Conservation (phyloP, 2,329 filamentous ascomycete genomes). For the Aspergillus sp. region DNA sequence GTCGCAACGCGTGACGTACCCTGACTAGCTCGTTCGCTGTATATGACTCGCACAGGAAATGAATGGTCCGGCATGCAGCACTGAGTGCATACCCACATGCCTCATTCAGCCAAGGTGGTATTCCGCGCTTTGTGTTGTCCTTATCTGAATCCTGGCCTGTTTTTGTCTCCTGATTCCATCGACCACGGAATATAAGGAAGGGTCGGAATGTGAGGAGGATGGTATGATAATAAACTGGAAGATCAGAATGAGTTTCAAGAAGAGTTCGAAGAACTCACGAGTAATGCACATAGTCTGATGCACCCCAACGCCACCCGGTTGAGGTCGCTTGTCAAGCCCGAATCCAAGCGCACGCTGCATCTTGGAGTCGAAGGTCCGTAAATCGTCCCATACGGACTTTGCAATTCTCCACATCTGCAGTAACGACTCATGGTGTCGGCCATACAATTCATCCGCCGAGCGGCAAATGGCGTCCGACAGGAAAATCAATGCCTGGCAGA, state of each 20-base stretch:
- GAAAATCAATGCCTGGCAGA: conserved; percentile 37
- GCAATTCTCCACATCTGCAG: conserved; percentile 39
- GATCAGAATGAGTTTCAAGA: neutral
- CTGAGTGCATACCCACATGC: conserved; percentile 46
- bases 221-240: conserved; percentile 45
- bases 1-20: conserved; percentile 25
- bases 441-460: conserved; percentile 44
- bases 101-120: conserved; percentile 44
- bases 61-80: conserved; percentile 43
- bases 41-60: conserved; percentile 42
- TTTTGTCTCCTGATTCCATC: conserved; percentile 37
- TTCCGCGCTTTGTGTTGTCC: conserved; percentile 19
- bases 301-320: conserved; percentile 41
- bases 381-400: conserved; percentile 32
- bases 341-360: conserved; percentile 31
- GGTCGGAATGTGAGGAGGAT: conserved; percentile 46
- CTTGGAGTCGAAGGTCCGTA: conserved; percentile 26
- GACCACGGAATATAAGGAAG: conserved; percentile 46
- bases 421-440: conserved; percentile 40
- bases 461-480: conserved; percentile 43
- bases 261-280: conserved; percentile 27
- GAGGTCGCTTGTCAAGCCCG: conserved; percentile 36
- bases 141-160: conserved; percentile 3
- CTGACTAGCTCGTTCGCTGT: conserved; percentile 41
- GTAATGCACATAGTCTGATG: conserved; percentile 43